A percentile compares a stretch with the other conserved stretches of the same genome.
Conservation (phyloP, 805 yeast genomes). For the Danielia reshetovae region DNA sequence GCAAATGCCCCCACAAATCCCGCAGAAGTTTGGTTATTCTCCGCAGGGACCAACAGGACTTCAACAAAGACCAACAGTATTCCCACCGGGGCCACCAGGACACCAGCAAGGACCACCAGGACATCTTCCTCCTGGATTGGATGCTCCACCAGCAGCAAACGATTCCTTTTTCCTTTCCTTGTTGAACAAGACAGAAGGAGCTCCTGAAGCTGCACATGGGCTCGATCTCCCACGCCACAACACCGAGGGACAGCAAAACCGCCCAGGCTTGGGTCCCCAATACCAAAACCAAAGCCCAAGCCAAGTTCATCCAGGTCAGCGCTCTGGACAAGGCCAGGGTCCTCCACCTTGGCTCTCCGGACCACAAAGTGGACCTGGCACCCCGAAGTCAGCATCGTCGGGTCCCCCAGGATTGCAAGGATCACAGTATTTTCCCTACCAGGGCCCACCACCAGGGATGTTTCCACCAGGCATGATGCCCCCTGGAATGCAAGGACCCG, state of each 20-base stretch:
- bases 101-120: background rate
- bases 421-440: background rate
- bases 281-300: background rate
- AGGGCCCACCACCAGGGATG: conserved; percentile 14
- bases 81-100: background rate
- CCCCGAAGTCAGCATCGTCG: no score
- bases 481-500: conserved; percentile 22
- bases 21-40: conserved; percentile 9
- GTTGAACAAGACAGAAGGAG: conserved; percentile 27
- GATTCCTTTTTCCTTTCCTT: conserved; percentile 48
- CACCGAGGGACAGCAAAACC: background rate
- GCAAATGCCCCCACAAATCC: conserved; percentile 1
- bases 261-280: no score
- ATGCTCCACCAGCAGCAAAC: conserved; percentile 15
- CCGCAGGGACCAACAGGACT: background rate
- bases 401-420: background rate
- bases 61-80: background rate
- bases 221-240: background rate
- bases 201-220: background rate
- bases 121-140: conserved; percentile 5
- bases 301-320: no score
- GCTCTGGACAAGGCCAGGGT: no score
- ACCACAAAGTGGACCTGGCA: no score
- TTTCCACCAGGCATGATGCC: conserved; percentile 36
- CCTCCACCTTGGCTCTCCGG: no score